Evolutionary conservation across 2,329 filamentous ascomycete genomes (phyloP), one percentile per base, ranked within the genome.

Genomic region (Rhinocladiella similis): DNA sequence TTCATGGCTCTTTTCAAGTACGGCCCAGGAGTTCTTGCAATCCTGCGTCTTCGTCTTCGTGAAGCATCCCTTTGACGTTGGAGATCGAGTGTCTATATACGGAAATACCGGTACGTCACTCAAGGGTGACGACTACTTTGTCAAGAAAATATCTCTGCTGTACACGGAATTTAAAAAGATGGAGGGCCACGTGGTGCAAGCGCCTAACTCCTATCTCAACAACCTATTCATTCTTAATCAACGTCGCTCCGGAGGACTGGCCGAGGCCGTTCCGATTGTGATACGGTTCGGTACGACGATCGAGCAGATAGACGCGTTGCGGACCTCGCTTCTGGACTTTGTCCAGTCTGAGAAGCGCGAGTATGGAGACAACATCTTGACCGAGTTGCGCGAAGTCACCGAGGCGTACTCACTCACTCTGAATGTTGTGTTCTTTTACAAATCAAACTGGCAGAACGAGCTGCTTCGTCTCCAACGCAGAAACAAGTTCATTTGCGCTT

Each of bases 151-250:
- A 53, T 89, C 91, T 1, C 80, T 97, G 1, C 81, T 97, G 14
- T 97, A 94, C 71, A 97, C 93, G 13, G 93, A 97, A 68, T 97
- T 97, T 78, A 97, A 97, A 80, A 97, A 97, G 79, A 93, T 97
- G 89, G 88, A 97, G 72, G 93, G 93, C 1, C 92, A 97, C 66
- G 88, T 97, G 20, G 93, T 97, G 0, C 93, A 97, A 72, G 93
- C 93, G 0, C 93, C 93, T 10, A 97, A 97, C 80, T 95, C 89
- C 56, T 86, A 96, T 36, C 82, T 97, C 53, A 97, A 97, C 73
- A 91, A 85, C 0, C 81, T 97, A 0, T 97, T 97, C 74, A 96
- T 97, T 61, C 85, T 97, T 43, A 97, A 97, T 72, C 91, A 96
- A 75, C 86, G 93, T 45, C 88, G 93, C 52, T 95, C 91, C 33